Evolutionary conservation across 768 basidiomycete species (phyloP).

Genomic region (Austroboletus festivus): DNA sequence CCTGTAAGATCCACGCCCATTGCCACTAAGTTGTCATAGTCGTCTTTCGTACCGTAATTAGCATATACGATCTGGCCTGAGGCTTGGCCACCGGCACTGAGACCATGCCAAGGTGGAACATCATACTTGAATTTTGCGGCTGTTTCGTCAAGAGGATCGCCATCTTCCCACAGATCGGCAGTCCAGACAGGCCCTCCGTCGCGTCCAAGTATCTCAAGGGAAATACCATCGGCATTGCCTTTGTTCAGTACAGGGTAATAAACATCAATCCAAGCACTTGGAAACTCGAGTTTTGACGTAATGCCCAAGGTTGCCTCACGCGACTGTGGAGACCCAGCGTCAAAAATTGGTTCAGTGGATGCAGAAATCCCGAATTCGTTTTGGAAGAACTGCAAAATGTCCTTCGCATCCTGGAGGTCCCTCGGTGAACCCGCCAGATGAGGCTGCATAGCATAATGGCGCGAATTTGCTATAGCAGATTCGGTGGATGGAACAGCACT

Average conservation of each 20-base stretch:
- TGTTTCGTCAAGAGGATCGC: constrained; percentile 65
- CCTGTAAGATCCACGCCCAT: constrained; percentile 71
- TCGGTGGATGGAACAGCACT: constrained; percentile 56
- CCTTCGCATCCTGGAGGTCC: constrained; percentile 62
- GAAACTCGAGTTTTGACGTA: constrained; percentile 43
- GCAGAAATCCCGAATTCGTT: constrained; percentile 52
- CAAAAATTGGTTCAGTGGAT: constrained; percentile 51
- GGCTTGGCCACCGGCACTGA: constrained; percentile 74
- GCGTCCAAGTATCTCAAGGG: constrained; percentile 60
- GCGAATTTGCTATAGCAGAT: constrained; percentile 57
- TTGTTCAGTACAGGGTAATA: constrained; percentile 86
- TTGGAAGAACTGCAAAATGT: constrained; percentile 67
- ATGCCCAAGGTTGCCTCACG: constrained; percentile 62
- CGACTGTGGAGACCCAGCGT: constrained; percentile 66
- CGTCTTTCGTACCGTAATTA: constrained; percentile 74
- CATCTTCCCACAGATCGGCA: constrained; percentile 73
- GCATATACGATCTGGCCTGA: constrained; percentile 71
- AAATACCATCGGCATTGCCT: constrained; percentile 54
- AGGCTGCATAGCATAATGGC: constrained; percentile 60
- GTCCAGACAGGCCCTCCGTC: constrained; percentile 56
- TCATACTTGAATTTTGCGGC: constrained; percentile 63
- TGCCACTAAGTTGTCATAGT: constrained; percentile 60
- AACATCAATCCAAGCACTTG: constrained; percentile 82
- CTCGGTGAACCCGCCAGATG: constrained; percentile 67
- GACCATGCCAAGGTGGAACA: constrained; percentile 84